Evolutionary conservation across 192 early-diverging fungal genomes (phyloP).

Genomic region (Thamnidium elegans): DNA sequence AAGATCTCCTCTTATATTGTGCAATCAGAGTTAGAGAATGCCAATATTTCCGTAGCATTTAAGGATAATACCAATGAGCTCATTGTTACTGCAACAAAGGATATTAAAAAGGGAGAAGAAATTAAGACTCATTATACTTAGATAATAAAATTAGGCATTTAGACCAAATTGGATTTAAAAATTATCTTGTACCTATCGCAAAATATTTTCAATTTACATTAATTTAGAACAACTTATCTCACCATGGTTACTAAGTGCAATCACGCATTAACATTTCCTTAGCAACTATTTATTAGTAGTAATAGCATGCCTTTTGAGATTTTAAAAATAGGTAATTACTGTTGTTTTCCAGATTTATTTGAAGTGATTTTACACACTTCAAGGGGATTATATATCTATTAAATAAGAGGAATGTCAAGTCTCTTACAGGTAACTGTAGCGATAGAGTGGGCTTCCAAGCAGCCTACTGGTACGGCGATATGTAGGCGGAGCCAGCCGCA

Average conservation of each 20-base stretch:
- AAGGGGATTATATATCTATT: too few species aligned
- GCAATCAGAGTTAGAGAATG: constrained; percentile 17
- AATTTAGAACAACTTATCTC: constrained; percentile 33
- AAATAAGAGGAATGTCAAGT: too few species aligned
- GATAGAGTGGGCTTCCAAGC: too few species aligned
- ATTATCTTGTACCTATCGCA: not conserved
- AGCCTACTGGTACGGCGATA: too few species aligned
- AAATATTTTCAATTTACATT: constrained; percentile 38
- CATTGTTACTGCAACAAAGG: constrained; percentile 20
- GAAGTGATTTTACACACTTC: too few species aligned
- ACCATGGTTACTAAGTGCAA: constrained; percentile 40
- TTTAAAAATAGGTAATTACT: too few species aligned
- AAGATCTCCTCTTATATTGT: constrained; percentile 29
- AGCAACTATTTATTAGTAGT: too few species aligned
- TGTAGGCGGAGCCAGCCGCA: too few species aligned
- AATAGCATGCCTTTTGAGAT: too few species aligned
- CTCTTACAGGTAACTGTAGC: too few species aligned
- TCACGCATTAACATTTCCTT: too few species aligned
- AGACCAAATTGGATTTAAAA: constrained; percentile 21
- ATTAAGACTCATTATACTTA: constrained; percentile 22
- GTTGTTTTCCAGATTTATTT: too few species aligned
- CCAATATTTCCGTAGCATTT: constrained; percentile 37
- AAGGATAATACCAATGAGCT: constrained; percentile 30
- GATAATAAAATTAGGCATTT: not conserved
- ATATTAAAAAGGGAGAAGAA: constrained; percentile 30